A percentile compares a stretch with the other conserved stretches of the same genome.
Conservation (phyloP, 2,329 filamentous ascomycete species). For the Microascus cirrosus region DNA sequence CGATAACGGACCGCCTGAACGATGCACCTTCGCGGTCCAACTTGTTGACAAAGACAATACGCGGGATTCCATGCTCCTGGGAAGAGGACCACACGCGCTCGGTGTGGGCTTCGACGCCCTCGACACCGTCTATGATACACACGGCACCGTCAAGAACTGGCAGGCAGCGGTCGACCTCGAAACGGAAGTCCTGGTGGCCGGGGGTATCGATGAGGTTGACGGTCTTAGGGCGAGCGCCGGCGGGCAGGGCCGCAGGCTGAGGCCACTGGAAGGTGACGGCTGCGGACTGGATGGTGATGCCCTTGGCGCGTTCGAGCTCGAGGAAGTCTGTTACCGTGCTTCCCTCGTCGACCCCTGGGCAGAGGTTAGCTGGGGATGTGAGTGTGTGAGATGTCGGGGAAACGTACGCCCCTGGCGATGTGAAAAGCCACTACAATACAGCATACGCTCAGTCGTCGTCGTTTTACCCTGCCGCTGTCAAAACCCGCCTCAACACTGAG, state of each 20-base stretch:
- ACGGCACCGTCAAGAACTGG: constrained; percentile 81
- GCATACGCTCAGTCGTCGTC: constrained; percentile 97
- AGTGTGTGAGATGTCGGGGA: constrained; percentile 1
- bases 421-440: constrained; percentile 89
- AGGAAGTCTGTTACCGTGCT: constrained; percentile 97
- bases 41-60: constrained; percentile 69
- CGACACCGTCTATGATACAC: constrained; percentile 87
- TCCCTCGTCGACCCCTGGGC: constrained; percentile 78
- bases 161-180: constrained; percentile 86
- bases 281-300: constrained; percentile 92
- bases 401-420: constrained; percentile 62
- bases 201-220: constrained; percentile 94
- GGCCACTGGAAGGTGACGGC: constrained; percentile 96
- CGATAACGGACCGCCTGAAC: constrained; percentile 76
- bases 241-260: constrained; percentile 31
- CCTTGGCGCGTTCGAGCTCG: constrained; percentile 54
- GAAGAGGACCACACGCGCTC: constrained; percentile 94
- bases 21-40: constrained; percentile 66
- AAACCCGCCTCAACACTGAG: background rate
- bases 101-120: constrained; percentile 91
- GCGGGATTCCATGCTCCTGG: constrained; percentile 72
- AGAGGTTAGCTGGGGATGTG: background rate
- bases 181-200: constrained; percentile 93
- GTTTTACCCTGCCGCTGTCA: constrained; percentile 61
- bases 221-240: constrained; percentile 42